These are phyloP conservation scores for Scutellaria galericulata DNA, from an alignment of 257 asterid species.

Conservation along the genomic window DNA sequence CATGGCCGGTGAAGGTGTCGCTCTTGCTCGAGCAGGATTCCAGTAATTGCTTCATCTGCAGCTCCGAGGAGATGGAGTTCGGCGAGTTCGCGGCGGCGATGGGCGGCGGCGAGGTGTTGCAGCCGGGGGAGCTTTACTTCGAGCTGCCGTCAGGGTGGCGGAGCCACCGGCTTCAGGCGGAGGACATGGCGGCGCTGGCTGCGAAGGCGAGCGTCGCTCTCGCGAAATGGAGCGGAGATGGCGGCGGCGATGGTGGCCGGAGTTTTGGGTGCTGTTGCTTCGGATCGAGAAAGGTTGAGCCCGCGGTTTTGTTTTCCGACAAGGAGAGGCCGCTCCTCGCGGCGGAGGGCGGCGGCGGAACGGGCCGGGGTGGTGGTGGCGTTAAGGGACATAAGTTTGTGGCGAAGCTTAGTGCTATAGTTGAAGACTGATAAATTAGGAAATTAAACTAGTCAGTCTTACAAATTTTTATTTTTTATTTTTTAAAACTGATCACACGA, in stretches of 20 bases:
- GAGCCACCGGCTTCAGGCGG: constrained; percentile 61
- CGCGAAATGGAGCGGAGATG: constrained; percentile 28
- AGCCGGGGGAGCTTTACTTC: constrained; percentile 77
- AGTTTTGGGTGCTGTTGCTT: constrained; percentile 41
- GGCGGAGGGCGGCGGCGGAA: constrained; percentile 35
- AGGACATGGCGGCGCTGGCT: constrained; percentile 85
- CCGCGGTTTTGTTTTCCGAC: constrained; percentile 35
- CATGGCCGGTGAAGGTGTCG: constrained; percentile 69
- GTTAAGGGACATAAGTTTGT: constrained; percentile 51
- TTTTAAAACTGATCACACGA: background rate
- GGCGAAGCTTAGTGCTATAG: constrained; percentile 57
- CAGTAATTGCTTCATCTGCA: constrained; percentile 57
- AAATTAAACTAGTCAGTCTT: background rate
- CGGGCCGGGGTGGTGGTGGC: constrained; percentile 39
- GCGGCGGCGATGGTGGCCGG: constrained; percentile 36
- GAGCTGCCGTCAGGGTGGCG: constrained; percentile 63
- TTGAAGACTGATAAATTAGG: constrained; percentile 43
- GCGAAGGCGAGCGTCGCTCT: constrained; percentile 74
- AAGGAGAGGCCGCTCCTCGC: constrained; percentile 42
- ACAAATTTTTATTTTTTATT: background rate
- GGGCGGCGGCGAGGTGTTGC: constrained; percentile 61
- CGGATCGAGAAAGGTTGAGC: constrained; percentile 30
- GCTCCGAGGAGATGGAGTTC: constrained; percentile 80
- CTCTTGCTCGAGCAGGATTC: constrained; percentile 50
- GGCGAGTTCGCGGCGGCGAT: constrained; percentile 53